Evolutionary conservation across 2,329 filamentous ascomycete genomes (phyloP).

Genomic region (Fusarium lateritium): DNA sequence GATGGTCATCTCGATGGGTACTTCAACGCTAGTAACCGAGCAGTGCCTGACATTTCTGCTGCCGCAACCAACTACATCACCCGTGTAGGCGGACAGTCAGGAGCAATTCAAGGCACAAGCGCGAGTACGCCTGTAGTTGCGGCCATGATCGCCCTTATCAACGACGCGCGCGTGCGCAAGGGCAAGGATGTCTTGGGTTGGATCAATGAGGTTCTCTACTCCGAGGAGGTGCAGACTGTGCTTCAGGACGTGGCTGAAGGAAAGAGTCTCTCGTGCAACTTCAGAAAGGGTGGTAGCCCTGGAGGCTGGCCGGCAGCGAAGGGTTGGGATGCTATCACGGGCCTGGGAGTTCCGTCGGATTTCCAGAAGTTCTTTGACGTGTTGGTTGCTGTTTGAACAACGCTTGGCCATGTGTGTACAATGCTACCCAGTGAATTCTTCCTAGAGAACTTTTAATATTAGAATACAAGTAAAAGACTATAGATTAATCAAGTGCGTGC

Average conservation of each 20-base stretch:
- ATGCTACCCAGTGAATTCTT: slow-evolving; percentile 2
- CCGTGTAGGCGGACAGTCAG: slow-evolving; percentile 49
- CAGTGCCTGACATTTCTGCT: slow-evolving; percentile 66
- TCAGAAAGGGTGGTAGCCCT: slow-evolving; percentile 51
- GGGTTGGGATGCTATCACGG: slow-evolving; percentile 66
- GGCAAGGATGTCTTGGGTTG: slow-evolving; percentile 68
- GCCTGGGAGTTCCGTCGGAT: slow-evolving; percentile 63
- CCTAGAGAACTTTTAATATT: slow-evolving; percentile 4
- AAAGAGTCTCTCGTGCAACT: slow-evolving; percentile 58
- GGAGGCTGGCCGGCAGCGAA: slow-evolving; percentile 61
- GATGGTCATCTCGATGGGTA: slow-evolving; percentile 59
- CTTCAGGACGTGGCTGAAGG: slow-evolving; percentile 61
- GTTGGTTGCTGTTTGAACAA: slow-evolving; percentile 46
- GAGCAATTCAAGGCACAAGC: slow-evolving; percentile 60
- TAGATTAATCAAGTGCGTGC: not conserved
- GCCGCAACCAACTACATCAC: slow-evolving; percentile 71
- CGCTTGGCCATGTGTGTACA: not conserved
- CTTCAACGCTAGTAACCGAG: slow-evolving; percentile 63
- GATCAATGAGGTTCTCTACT: slow-evolving; percentile 66
- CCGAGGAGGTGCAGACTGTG: slow-evolving; percentile 52
- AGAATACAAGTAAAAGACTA: not conserved
- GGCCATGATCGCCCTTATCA: slow-evolving; percentile 67
- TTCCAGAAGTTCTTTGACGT: slow-evolving; percentile 57
- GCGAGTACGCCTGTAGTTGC: slow-evolving; percentile 70
- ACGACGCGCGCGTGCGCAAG: slow-evolving; percentile 65